Evolutionary conservation across 345 rosid species (phyloP).

Genomic region (Punica granatum): DNA sequence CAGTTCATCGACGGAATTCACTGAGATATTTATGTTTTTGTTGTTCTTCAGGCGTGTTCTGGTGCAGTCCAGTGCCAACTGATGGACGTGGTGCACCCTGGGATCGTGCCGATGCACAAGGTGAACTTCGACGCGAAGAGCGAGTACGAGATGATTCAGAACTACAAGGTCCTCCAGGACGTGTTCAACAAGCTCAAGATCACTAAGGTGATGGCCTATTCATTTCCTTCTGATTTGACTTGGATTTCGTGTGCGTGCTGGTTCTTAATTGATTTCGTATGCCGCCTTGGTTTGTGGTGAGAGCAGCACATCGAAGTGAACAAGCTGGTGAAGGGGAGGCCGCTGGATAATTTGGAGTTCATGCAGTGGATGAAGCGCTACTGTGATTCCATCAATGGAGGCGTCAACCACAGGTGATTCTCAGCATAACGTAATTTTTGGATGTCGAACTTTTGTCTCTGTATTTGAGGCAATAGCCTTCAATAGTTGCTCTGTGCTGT

Average conservation of each 20-base stretch:
- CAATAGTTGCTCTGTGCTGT: background rate
- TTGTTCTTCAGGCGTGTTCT: conserved; percentile 55
- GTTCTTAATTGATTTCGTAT: background rate
- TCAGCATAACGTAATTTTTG: background rate
- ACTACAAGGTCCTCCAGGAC: conserved; percentile 93
- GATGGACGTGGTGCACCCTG: conserved; percentile 86
- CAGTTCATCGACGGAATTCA: no score
- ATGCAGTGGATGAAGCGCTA: conserved; percentile 98
- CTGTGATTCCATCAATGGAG: conserved; percentile 80
- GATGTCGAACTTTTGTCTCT: background rate
- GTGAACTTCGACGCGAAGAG: conserved; percentile 92
- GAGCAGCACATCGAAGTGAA: conserved; percentile 81
- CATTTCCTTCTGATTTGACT: background rate
- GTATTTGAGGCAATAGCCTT: no score
- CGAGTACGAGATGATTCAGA: conserved; percentile 98
- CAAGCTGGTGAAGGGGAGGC: conserved; percentile 90
- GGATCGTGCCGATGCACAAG: conserved; percentile 95
- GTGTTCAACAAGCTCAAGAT: conserved; percentile 93
- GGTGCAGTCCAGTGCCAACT: conserved; percentile 95
- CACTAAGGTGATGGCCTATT: conserved; percentile 51
- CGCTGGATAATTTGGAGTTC: conserved; percentile 94
- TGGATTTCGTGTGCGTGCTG: background rate
- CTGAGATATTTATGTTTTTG: conserved; percentile 2
- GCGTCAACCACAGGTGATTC: conserved; percentile 41
- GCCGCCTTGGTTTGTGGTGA: background rate